These are phyloP conservation scores for Discostella stelligeroides DNA, from an alignment of 108 stramenopile genomes.

Conservation along the genomic window DNA sequence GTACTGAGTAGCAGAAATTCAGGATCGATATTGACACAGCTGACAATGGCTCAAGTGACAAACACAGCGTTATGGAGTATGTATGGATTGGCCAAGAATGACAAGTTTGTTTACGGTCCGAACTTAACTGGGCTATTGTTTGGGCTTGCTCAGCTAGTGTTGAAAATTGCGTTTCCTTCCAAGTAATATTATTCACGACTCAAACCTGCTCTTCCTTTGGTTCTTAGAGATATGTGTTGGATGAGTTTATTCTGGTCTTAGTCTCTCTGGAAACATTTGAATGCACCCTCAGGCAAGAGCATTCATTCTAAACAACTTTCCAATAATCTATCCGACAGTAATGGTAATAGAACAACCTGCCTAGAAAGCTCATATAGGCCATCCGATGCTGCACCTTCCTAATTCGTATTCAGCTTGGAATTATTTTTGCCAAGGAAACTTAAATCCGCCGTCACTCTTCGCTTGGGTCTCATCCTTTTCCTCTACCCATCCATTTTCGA, in stretches of 20 bases:
- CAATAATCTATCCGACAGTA: too few species aligned
- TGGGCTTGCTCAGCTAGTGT: slow-evolving; percentile 37
- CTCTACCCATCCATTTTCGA: slow-evolving; percentile 87
- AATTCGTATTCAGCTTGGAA: background rate
- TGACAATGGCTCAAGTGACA: slow-evolving; percentile 54
- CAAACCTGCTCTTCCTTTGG: background rate
- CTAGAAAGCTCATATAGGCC: too few species aligned
- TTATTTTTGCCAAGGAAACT: slow-evolving; percentile 51
- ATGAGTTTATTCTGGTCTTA: too few species aligned
- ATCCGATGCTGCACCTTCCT: background rate
- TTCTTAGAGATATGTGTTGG: too few species aligned
- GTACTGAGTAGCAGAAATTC: slow-evolving; percentile 47
- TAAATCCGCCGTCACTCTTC: slow-evolving; percentile 45
- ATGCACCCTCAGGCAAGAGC: too few species aligned
- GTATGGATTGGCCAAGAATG: slow-evolving; percentile 55
- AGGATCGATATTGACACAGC: slow-evolving; percentile 42
- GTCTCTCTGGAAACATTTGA: too few species aligned
- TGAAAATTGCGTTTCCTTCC: slow-evolving; percentile 43
- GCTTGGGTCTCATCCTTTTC: slow-evolving; percentile 62
- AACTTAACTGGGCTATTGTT: slow-evolving; percentile 37
- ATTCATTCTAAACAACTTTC: too few species aligned
- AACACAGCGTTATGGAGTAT: slow-evolving; percentile 62
- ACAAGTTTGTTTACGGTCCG: slow-evolving; percentile 64
- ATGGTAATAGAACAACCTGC: too few species aligned
- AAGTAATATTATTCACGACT: background rate